These are phyloP conservation scores for Chlorella vulgaris DNA, from an alignment of 139 green algal species.

Conservation along the genomic window DNA sequence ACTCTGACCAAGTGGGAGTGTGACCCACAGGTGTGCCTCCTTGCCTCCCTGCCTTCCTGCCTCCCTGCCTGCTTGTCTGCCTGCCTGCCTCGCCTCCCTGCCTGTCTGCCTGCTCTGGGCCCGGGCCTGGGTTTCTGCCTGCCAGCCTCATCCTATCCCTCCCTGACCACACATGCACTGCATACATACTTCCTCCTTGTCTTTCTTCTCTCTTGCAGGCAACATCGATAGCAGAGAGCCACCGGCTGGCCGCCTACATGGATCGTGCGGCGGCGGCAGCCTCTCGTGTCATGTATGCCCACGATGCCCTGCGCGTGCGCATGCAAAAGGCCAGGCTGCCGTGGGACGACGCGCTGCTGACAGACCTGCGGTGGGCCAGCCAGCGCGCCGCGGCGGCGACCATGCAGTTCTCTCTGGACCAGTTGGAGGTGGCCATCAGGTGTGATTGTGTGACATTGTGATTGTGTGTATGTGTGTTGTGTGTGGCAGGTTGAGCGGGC, in stretches of 20 bases:
- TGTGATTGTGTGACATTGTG: background rate
- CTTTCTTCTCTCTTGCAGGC: background rate
- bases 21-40: background rate
- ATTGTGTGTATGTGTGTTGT: too few species aligned
- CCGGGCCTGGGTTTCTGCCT: background rate
- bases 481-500: too few species aligned
- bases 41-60: background rate
- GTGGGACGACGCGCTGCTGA: slow-evolving; percentile 49
- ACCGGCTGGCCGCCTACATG: slow-evolving; percentile 33
- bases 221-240: slow-evolving; percentile 18
- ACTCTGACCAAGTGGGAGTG: slow-evolving; percentile 20
- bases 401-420: slow-evolving; percentile 44
- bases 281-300: slow-evolving; percentile 4
- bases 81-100: background rate
- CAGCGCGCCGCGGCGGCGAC: slow-evolving; percentile 43
- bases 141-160: background rate
- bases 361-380: slow-evolving; percentile 33
- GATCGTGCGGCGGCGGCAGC: background rate
- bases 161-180: background rate
- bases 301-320: slow-evolving; percentile 31
- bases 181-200: background rate
- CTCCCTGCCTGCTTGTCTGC: background rate
- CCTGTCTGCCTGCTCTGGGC: background rate
- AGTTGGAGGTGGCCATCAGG: background rate
- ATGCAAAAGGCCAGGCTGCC: slow-evolving; percentile 46